Evolutionary conservation across 768 basidiomycete species (phyloP).

Genomic region (Leucocoprinus leucothites): DNA sequence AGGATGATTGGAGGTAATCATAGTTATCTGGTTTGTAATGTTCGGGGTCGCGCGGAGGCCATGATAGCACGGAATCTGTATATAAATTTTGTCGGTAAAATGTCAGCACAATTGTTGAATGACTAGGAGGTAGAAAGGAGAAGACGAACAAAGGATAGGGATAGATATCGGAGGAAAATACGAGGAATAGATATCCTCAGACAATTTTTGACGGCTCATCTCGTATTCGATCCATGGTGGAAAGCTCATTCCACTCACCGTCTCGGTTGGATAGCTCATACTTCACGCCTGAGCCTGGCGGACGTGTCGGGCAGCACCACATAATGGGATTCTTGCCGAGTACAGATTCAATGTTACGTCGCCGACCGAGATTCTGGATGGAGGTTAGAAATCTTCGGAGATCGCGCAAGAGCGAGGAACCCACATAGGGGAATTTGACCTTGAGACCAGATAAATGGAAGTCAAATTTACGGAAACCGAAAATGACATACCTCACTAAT

Average conservation of each 20-base stretch:
- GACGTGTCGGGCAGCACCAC: conserved; percentile 81
- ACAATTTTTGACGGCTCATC: conserved; percentile 16
- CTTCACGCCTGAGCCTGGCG: conserved; percentile 70
- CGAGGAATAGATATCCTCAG: conserved; percentile 15
- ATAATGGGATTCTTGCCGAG: conserved; percentile 71
- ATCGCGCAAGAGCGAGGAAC: conserved; percentile 20
- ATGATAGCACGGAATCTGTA: conserved; percentile 31
- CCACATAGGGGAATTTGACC: conserved; percentile 92
- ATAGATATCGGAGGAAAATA: conserved; percentile 13
- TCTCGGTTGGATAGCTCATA: conserved; percentile 69
- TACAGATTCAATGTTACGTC: conserved; percentile 72
- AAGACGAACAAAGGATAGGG: background rate
- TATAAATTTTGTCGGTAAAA: conserved; percentile 5
- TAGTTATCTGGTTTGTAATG: conserved; percentile 30
- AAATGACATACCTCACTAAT: conserved; percentile 61
- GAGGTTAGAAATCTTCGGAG: conserved; percentile 8
- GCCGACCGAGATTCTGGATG: conserved; percentile 71
- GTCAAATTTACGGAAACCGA: background rate
- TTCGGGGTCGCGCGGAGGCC: conserved; percentile 79
- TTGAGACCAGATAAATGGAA: conserved; percentile 23
- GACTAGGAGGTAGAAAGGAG: conserved; percentile 3
- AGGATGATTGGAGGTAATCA: conserved; percentile 48
- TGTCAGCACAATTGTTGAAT: conserved; percentile 7
- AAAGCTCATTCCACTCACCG: conserved; percentile 69
- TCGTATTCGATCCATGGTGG: conserved; percentile 7